phyloP scores from a whole-genome alignment of 352 stramenopile species.

The Phytophthora sojae region DNA sequence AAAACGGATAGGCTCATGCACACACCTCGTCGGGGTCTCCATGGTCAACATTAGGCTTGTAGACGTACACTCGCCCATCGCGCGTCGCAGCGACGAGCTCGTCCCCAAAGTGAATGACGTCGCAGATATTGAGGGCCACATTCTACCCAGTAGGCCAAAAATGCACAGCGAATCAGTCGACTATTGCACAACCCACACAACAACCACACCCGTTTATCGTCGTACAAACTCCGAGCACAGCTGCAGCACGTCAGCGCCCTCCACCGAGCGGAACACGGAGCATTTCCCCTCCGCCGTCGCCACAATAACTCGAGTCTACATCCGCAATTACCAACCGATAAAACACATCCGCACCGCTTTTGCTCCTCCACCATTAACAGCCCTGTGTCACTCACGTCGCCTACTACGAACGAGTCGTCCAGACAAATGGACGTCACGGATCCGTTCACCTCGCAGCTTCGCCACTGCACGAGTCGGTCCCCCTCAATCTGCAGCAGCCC shows the following conservation, averaged over 20 bases:
- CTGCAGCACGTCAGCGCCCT: constrained; percentile 60
- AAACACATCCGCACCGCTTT: not conserved
- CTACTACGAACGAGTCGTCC: constrained; percentile 39
- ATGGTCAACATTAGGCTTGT: constrained; percentile 36
- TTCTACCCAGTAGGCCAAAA: constrained; percentile 32
- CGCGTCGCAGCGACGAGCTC: constrained; percentile 72
- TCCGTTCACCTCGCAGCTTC: constrained; percentile 66
- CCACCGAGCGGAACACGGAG: constrained; percentile 66
- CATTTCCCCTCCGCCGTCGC: constrained; percentile 75
- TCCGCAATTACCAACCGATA: not conserved
- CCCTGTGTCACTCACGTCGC: constrained; percentile 42
- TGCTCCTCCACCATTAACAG: not conserved
- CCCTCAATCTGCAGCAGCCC: constrained; percentile 45
- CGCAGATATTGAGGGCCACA: constrained; percentile 76
- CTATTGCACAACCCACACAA: not conserved
- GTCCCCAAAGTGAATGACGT: constrained; percentile 54
- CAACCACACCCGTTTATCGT: not conserved
- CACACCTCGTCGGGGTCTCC: constrained; percentile 25
- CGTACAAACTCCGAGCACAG: constrained; percentile 75
- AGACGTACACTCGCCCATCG: constrained; percentile 69
- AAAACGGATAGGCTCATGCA: no score
- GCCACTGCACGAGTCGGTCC: constrained; percentile 63
- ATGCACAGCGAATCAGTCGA: constrained; percentile 2
- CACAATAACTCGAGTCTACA: constrained; percentile 73
- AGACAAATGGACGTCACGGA: constrained; percentile 78